Conservation (phyloP, 2,329 filamentous ascomycete species). For the Talaromyces sp. region DNA sequence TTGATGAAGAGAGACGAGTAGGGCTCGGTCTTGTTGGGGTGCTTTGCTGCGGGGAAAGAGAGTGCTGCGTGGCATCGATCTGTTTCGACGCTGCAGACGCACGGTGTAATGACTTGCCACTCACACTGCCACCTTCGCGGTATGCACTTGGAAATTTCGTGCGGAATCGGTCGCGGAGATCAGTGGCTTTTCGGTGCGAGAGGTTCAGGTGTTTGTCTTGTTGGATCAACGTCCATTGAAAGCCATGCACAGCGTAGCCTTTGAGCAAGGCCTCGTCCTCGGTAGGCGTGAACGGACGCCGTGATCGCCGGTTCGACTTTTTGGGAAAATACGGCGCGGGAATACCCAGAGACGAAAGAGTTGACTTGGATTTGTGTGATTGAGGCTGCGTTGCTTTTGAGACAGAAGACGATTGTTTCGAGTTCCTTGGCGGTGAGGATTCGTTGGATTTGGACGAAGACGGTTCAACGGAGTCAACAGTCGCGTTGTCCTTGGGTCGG, state of each 20-base stretch:
- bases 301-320: constrained; percentile 46
- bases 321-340: constrained; percentile 41
- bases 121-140: constrained; percentile 38
- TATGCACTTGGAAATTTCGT: constrained; percentile 55
- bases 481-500: constrained; percentile 14
- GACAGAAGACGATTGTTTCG: constrained; percentile 2
- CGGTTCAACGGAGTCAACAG: constrained; percentile 7
- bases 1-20: too few relatives aligned
- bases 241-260: constrained; percentile 54
- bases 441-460: constrained; percentile 5
- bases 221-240: constrained; percentile 55
- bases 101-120: constrained; percentile 19
- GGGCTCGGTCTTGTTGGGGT: background rate
- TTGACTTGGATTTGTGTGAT: constrained; percentile 26
- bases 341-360: constrained; percentile 40
- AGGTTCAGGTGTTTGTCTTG: constrained; percentile 50
- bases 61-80: background rate
- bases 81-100: background rate
- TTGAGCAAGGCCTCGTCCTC: constrained; percentile 55
- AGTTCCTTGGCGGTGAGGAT: background rate
- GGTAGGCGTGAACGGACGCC: constrained; percentile 49
- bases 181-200: constrained; percentile 48
- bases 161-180: constrained; percentile 57
- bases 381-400: constrained; percentile 22
- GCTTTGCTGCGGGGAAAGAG: background rate